Base-by-base conservation (phyloP, 73 alveolate species). In the Diophrys appendiculata region DNA sequence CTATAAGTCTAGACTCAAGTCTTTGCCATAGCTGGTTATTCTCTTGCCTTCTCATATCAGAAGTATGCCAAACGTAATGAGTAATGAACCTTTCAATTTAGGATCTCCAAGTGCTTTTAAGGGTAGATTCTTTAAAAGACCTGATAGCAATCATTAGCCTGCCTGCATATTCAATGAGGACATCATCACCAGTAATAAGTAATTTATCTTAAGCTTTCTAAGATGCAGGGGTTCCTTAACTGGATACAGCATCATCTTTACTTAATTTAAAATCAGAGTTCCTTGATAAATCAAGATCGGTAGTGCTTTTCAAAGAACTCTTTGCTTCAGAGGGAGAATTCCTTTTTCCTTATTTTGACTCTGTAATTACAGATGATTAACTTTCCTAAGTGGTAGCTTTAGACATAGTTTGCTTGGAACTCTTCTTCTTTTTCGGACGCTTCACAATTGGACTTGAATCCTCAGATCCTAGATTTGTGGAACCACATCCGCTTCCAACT, bases 161-260 rank as follows among this genome's bases (percentile, higher is more conserved):
- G 0, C 88, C 73, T 31, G 80, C 87, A 64, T 90, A 90, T 73
- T 90, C 96, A 5, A 90, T 85, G 28, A 90, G 68, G n/a, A 90
- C 89, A 70, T 90, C 96, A 71, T 90, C 96, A 26, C 96, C 96
- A 0, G 93, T 90, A 18, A 90, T 90, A 18, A 86, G 54, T 0
- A 90, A 43, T 76, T 90, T 90, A 71, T 90, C 93, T 33, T 86
- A n/a, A 5, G 27, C 18, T 3, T 70, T 43, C 43, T 82, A 43
- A 43, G 60, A 5, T 43, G 18, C 60, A 18, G 60, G 18, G n/a
- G n/a, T 18, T 18, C 60, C 60, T 5, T 18, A 43, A 5, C 60
- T 18, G n/a, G n/a, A 11, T 18, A 5, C 60, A n/a, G n/a, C n/a
- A n/a, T n/a, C n/a, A n/a, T n/a, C 71, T 60, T 31, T 11, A 13